phyloP scores from a whole-genome alignment of 306 rosid species.

The Lathyrus sativus region DNA sequence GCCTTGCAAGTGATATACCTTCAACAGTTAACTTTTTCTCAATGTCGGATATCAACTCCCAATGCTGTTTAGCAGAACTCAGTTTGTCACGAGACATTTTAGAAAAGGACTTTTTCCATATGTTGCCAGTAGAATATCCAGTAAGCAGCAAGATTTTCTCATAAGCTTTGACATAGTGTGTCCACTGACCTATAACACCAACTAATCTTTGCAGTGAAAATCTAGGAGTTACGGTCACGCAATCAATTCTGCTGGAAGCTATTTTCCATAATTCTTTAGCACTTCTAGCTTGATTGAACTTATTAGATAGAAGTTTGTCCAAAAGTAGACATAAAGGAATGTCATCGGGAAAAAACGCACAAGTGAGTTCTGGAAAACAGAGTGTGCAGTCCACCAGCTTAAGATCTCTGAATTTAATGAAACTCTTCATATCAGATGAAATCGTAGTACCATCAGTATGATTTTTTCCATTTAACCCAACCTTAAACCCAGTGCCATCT shows the following conservation, averaged over 20 bases:
- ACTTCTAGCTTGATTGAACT: constrained; percentile 58
- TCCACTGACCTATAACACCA: constrained; percentile 61
- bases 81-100: constrained; percentile 50
- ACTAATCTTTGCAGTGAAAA: constrained; percentile 59
- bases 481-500: constrained; percentile 56
- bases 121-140: constrained; percentile 60
- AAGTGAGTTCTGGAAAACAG: constrained; percentile 58
- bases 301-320: constrained; percentile 46
- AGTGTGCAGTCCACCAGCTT: constrained; percentile 58
- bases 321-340: constrained; percentile 54
- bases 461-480: constrained; percentile 49
- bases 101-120: constrained; percentile 52
- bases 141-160: constrained; percentile 56
- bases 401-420: constrained; percentile 55
- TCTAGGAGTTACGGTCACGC: constrained; percentile 47
- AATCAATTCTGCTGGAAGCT: constrained; percentile 69
- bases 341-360: constrained; percentile 65
- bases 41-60: constrained; percentile 64
- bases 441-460: constrained; percentile 42
- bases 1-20: constrained; percentile 78
- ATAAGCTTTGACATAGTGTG: constrained; percentile 73
- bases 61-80: constrained; percentile 55
- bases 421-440: constrained; percentile 48
- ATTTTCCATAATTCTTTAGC: constrained; percentile 79
- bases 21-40: constrained; percentile 77